These are phyloP conservation scores for Rubia balearica DNA, from an alignment of 305 asterid species.

Conservation along the genomic window DNA sequence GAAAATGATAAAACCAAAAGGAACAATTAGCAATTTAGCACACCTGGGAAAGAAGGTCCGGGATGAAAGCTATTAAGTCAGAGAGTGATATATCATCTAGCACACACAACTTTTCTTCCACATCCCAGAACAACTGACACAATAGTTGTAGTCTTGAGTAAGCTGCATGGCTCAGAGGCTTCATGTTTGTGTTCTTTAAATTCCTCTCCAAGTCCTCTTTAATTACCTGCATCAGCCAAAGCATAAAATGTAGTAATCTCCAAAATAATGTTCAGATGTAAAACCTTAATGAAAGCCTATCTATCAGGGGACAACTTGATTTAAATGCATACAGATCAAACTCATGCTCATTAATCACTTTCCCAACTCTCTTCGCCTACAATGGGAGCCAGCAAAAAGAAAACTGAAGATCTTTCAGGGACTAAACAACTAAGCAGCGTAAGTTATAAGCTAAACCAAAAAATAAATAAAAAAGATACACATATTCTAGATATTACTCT, in stretches of 20 bases:
- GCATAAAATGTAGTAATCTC: background rate
- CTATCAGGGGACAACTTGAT: background rate
- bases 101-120: constrained; percentile 63
- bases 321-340: background rate
- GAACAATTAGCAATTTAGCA: constrained; percentile 9
- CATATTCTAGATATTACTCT: too few relatives aligned
- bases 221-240: constrained; percentile 54
- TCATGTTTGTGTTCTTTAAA: constrained; percentile 89
- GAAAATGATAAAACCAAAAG: constrained; percentile 8
- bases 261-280: background rate
- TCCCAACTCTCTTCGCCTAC: background rate
- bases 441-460: background rate
- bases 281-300: background rate
- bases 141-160: constrained; percentile 81
- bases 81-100: constrained; percentile 56
- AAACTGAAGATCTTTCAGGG: background rate
- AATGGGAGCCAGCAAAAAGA: background rate
- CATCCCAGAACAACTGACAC: constrained; percentile 85
- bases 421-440: background rate
- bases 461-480: background rate
- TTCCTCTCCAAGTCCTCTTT: constrained; percentile 90
- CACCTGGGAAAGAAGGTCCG: constrained; percentile 92
- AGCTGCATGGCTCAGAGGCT: constrained; percentile 81
- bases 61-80: constrained; percentile 66
- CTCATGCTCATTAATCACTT: background rate